Base-by-base conservation (phyloP, 2,329 filamentous ascomycete genomes). In the Canariomyces notabilis region DNA sequence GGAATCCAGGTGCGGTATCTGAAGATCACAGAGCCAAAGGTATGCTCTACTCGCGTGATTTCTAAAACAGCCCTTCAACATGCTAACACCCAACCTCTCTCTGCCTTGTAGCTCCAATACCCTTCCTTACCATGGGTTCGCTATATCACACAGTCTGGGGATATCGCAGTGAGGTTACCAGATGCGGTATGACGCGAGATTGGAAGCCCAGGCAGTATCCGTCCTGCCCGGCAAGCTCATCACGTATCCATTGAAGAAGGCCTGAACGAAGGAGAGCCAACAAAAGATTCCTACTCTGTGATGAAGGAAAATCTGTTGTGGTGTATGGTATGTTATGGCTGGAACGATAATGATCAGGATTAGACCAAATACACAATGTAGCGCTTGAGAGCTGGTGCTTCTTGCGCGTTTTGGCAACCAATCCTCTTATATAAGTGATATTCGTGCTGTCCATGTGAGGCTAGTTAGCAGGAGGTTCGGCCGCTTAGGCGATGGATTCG, bases 1-100 rank as follows among this genome's bases (percentile, higher is more conserved):
- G 93, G 93, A 55, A 98, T 98, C 58, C 94, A 98, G 69, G 93
- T 98, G 61, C 82, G 93, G 61, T 98, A 98, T 67, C 71, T 98
- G 67, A 98, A 98, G 79, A 98, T 98, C 62, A 97, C 95, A 54
- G 93, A 98, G 70, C 93, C 93, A 37, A 98, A 98, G 88, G 91
- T 95, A 73, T 61, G 80, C 67, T 19, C 16, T 9, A 1, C 2
- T 18, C 1, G 6, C 5, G 5, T 23, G 29, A 31, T 42, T 35
- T n/a, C n/a, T n/a, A n/a, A n/a, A n/a, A n/a, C n/a, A n/a, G n/a
- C n/a, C n/a, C n/a, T n/a, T n/a, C n/a, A n/a, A n/a, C n/a, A n/a
- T n/a, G n/a, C n/a, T n/a, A n/a, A n/a, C n/a, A n/a, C n/a, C n/a
- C n/a, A n/a, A n/a, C n/a, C n/a, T n/a, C n/a, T n/a, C 26, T 40